Base-by-base conservation (phyloP, 2,329 filamentous ascomycete genomes). In the Penicillium sumatraense region DNA sequence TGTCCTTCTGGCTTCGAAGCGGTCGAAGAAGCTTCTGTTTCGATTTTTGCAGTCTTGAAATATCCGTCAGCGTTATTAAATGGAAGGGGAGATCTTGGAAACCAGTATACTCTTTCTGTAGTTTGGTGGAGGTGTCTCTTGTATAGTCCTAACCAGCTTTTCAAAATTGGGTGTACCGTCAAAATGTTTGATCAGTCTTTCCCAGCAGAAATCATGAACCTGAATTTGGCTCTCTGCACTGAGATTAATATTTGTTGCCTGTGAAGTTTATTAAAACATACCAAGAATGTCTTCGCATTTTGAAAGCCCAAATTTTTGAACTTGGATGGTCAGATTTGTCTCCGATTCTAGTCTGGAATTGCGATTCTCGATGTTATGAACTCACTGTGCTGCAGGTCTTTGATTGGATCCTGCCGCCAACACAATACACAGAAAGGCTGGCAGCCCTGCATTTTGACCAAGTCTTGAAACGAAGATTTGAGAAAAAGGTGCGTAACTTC, bases 281-380 rank as follows among this genome's bases (percentile, higher is more conserved):
- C 38, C 14, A 21, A 23, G 20, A 21, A 41, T 41, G 21, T 14
- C 21, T 13, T 20, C 24, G 38, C 20, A 41, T 21, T 41, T 21
- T 41, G 14, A 21, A 24, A 21, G 38, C n/a, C 38, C 38, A 41
- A 41, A 41, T 41, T 9, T 41, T 41, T 24, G 38, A 21, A 41
- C 38, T 41, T 10, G 20, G 23, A 41, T n/a, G 20, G 24, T 41
- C 21, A 41, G 38, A 20, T 41, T 11, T 24, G 20, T 9, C 24
- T 41, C 24, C 38, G 24, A 41, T 41, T n/a, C n/a, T n/a, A n/a
- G 38, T 41, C 38, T 41, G 38, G n/a, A n/a, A n/a, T n/a, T n/a
- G n/a, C n/a, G n/a, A n/a, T n/a, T n/a, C n/a, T n/a, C 24, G 38
- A 41, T 41, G 24, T 24, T 41, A 41, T 41, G n/a, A 24, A 41